These are phyloP conservation scores for Hyaloscypha bicolor DNA, from an alignment of 495 filamentous ascomycete genomes.

Conservation along the genomic window DNA sequence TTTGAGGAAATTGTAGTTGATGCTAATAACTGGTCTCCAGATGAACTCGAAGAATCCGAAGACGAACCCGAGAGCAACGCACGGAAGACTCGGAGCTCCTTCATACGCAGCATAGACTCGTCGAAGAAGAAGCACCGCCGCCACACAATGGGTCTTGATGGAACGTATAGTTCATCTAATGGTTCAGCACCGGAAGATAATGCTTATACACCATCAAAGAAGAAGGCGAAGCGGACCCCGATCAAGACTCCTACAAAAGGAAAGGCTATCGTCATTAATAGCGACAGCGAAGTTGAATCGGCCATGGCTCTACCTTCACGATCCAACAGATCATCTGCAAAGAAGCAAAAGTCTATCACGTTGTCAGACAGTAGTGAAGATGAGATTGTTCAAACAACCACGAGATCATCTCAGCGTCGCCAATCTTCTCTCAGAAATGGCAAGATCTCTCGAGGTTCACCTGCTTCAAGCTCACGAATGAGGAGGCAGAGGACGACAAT, in stretches of 20 bases:
- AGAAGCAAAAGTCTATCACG: constrained; percentile 1
- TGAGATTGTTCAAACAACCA: constrained; percentile 6
- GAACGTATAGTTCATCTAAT: constrained; percentile 3
- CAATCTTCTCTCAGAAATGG: background rate
- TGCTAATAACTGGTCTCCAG: background rate
- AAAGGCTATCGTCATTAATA: background rate
- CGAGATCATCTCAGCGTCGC: constrained; percentile 1
- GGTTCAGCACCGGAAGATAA: constrained; percentile 16
- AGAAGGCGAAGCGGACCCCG: background rate
- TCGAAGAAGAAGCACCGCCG: background rate
- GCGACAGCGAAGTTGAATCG: background rate
- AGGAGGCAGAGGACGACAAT: background rate
- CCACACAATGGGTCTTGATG: background rate
- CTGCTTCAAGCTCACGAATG: background rate
- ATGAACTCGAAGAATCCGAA: background rate
- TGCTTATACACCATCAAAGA: constrained; percentile 7
- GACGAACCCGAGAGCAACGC: background rate
- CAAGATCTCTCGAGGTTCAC: background rate
- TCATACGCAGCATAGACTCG: background rate
- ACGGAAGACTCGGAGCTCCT: background rate
- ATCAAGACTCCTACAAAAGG: background rate
- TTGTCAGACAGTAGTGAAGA: constrained; percentile 11
- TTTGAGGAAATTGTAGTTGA: background rate
- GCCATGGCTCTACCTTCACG: background rate
- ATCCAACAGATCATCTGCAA: background rate